Evolutionary conservation across 306 rosid genomes (phyloP).

Genomic region (Hippophae rhamnoides): DNA sequence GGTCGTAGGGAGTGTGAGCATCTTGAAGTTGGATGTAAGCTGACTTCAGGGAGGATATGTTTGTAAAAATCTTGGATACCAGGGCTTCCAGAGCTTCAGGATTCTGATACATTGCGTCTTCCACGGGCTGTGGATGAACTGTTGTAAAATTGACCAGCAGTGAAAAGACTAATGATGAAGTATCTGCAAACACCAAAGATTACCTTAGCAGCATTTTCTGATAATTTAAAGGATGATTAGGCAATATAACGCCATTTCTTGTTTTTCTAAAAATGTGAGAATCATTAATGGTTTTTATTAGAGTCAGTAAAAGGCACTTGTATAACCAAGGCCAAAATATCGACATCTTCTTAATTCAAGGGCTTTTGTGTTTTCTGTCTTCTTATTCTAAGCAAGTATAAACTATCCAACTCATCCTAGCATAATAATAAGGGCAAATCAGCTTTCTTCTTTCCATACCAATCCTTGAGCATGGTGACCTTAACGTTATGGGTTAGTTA

Average conservation of each 20-base stretch:
- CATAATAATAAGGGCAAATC: no score
- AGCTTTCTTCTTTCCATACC: no score
- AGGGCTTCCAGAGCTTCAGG: conserved; percentile 85
- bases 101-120: conserved; percentile 89
- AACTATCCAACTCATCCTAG: no score
- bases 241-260: not conserved
- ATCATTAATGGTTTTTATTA: no score
- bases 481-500: no score
- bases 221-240: conserved; percentile 14
- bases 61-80: conserved; percentile 67
- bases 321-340: no score
- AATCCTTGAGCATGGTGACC: no score
- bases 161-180: conserved; percentile 26
- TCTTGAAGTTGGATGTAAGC: conserved; percentile 96
- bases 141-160: conserved; percentile 34
- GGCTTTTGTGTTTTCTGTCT: no score
- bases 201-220: conserved; percentile 22
- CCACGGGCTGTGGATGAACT: conserved; percentile 99
- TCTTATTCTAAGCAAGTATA: no score
- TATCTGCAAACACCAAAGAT: conserved; percentile 41
- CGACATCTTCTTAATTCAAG: no score
- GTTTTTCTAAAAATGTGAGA: no score
- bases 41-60: conserved; percentile 77
- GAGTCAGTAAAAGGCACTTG: conserved; percentile 15
- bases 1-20: conserved; percentile 98